Evolutionary conservation across 164 flowering plant species (phyloP), one percentile per base, ranked within the genome.

Genomic region (Chimonanthus salicifolius): DNA sequence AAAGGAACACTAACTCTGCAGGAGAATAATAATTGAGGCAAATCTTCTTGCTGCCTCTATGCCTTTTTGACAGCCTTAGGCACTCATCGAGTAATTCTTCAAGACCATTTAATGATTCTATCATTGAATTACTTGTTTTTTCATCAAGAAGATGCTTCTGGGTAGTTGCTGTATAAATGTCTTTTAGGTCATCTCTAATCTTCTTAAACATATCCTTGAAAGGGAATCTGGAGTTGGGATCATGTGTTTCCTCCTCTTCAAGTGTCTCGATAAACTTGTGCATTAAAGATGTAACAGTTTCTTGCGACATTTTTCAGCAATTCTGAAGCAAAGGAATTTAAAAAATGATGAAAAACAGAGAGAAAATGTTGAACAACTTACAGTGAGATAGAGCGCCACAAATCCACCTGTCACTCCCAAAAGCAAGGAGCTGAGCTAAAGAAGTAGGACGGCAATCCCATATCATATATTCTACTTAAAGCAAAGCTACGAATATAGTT

Each of bases 261-360:
- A 21, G 5, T 7, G 43, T 6, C 21, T 50, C 47, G 1, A 43
- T 8, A n/a, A 69, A 49, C 62, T 10, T 49, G 9, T 21, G 3
- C 4, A 49, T 51, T 6, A 18, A 4, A 7, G 4, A 43, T 5
- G 0, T 46, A 33, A 51, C 47, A 20, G 7, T 69, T 1, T 20
- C 47, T 51, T 69, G 62, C 51, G 72, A 10, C 72, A 69, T 69
- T 51, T 69, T 51, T 7, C 10, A 10, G 60, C 60, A 54, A 16
- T 13, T n/a, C 60, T 54, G 60, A 54, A 51, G 4, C 60, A 54
- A 4, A 2, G n/a, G 16, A 54, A n/a, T 6, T 16, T n/a, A 13
- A 54, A 5, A 54, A 54, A 54, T 54, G 0, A 54, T 10, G 0
- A 54, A 54, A 54, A 54, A 13, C 1, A 10, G 8, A 54, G 16